A percentile compares a stretch with the other conserved stretches of the same genome.
phyloP scores from a whole-genome alignment of 2,329 filamentous ascomycete genomes.

The Zymoseptoria pseudotritici region DNA sequence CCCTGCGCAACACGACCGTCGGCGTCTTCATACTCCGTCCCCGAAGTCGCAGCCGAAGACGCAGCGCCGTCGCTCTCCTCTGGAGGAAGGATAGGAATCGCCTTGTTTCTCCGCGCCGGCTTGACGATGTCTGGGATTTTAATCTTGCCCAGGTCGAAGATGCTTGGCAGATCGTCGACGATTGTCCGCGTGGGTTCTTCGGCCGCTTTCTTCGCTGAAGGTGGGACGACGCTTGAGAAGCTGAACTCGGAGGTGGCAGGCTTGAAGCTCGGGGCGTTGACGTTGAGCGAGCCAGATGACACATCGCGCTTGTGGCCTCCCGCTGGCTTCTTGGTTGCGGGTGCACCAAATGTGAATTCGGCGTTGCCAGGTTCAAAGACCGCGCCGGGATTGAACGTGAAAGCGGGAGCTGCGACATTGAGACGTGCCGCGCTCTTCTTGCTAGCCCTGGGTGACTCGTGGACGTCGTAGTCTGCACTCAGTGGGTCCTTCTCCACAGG shows the following conservation, averaged over 20 bases:
- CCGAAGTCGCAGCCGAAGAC: constrained; percentile 12
- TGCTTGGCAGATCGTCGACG: constrained; percentile 25
- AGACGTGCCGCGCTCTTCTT: constrained; percentile 54
- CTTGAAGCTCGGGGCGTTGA: constrained; percentile 39
- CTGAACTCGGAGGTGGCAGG: constrained; percentile 31
- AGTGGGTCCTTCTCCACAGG: constrained; percentile 18
- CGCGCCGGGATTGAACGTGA: constrained; percentile 62
- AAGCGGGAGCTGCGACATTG: constrained; percentile 84
- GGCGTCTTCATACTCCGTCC: constrained; percentile 44
- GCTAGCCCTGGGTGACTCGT: constrained; percentile 61
- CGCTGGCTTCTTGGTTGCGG: constrained; percentile 1
- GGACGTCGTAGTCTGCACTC: constrained; percentile 38
- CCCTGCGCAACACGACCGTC: constrained; percentile 56
- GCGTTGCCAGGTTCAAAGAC: constrained; percentile 38
- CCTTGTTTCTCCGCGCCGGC: constrained; percentile 67
- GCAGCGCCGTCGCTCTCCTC: constrained; percentile 21
- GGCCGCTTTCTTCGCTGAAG: constrained; percentile 21
- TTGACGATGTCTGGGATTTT: constrained; percentile 62
- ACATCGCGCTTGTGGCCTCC: constrained; percentile 18
- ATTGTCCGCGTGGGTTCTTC: constrained; percentile 30
- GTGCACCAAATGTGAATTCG: constrained; percentile 11
- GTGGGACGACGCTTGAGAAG: constrained; percentile 26
- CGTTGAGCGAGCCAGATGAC: constrained; percentile 51
- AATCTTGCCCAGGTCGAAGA: constrained; percentile 28
- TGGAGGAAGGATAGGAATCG: constrained; percentile 65